These are phyloP conservation scores for Skeletonema grethae DNA, from an alignment of 108 stramenopile genomes.

Conservation along the genomic window DNA sequence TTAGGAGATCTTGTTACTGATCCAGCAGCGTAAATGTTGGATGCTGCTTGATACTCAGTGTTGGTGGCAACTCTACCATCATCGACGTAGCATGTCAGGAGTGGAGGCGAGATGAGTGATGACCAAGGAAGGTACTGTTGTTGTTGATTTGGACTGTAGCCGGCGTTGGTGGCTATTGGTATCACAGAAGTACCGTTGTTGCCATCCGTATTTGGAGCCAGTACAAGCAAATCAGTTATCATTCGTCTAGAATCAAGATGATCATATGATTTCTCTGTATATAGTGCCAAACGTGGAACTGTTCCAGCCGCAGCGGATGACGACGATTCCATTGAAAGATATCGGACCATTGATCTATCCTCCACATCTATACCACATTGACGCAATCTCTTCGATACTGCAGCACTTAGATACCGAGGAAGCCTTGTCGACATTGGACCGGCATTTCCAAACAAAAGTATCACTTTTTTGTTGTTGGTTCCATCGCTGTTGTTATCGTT, in stretches of 20 bases:
- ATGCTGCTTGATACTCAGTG: constrained; percentile 70
- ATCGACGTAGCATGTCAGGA: constrained; percentile 74
- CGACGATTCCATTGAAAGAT: constrained; percentile 55
- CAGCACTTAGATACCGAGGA: constrained; percentile 75
- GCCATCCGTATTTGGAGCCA: constrained; percentile 75
- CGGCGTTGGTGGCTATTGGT: constrained; percentile 34
- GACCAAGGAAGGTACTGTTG: constrained; percentile 37
- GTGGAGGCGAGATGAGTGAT: constrained; percentile 55
- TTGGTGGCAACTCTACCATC: constrained; percentile 73
- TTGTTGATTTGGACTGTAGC: constrained; percentile 31
- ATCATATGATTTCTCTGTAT: constrained; percentile 84
- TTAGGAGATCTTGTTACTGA: constrained; percentile 82
- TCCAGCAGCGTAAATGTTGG: constrained; percentile 78
- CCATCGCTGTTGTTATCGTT: neutral
- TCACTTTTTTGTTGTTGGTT: constrained; percentile 41
- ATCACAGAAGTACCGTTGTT: constrained; percentile 64
- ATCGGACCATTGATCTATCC: constrained; percentile 78
- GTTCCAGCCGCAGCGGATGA: neutral
- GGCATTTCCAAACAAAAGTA: constrained; percentile 65
- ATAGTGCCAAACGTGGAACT: constrained; percentile 54
- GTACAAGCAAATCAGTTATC: constrained; percentile 62
- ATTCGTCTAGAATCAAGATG: constrained; percentile 60
- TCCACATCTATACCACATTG: constrained; percentile 62
- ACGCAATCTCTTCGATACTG: constrained; percentile 67
- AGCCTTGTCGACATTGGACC: constrained; percentile 60